Evolutionary conservation across 208 protist genomes (phyloP).

Genomic region (Borovskyia barvae): DNA sequence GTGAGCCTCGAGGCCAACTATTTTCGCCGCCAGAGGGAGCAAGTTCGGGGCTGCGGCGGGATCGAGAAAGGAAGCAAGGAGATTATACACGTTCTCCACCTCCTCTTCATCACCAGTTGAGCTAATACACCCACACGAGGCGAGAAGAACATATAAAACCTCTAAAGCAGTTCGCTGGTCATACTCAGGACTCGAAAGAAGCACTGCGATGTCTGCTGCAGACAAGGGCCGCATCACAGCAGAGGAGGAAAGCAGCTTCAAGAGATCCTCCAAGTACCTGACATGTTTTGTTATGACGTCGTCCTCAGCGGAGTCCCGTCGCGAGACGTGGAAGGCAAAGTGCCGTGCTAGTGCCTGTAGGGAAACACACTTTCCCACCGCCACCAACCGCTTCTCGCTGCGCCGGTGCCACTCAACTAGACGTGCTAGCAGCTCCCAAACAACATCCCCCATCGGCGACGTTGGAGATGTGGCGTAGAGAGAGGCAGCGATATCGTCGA

Average conservation of each 20-base stretch:
- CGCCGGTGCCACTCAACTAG: background rate
- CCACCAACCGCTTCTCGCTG: background rate
- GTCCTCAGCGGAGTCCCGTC: too few species aligned
- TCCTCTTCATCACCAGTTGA: slow-evolving; percentile 1
- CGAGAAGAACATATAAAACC: background rate
- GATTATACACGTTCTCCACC: background rate
- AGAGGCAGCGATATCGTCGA: slow-evolving; percentile 4
- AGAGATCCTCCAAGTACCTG: too few species aligned
- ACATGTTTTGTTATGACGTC: too few species aligned
- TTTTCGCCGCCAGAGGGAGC: background rate
- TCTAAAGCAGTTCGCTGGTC: slow-evolving; percentile 1
- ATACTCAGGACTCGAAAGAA: background rate
- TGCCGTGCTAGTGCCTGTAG: slow-evolving; percentile 1
- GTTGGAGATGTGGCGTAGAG: background rate
- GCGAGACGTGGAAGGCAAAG: background rate
- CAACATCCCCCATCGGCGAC: background rate
- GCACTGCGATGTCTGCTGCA: background rate
- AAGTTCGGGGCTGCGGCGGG: background rate
- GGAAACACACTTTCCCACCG: background rate
- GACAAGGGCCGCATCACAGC: too few species aligned
- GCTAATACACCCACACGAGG: slow-evolving; percentile 3
- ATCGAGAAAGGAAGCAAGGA: background rate
- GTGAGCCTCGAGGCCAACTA: slow-evolving; percentile 5
- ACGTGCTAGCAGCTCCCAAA: slow-evolving; percentile 3
- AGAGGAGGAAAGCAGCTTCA: too few species aligned